Evolutionary conservation across 139 green algal genomes (phyloP), one percentile per base, ranked within the genome.

Genomic region (Bryopsis sp.): DNA sequence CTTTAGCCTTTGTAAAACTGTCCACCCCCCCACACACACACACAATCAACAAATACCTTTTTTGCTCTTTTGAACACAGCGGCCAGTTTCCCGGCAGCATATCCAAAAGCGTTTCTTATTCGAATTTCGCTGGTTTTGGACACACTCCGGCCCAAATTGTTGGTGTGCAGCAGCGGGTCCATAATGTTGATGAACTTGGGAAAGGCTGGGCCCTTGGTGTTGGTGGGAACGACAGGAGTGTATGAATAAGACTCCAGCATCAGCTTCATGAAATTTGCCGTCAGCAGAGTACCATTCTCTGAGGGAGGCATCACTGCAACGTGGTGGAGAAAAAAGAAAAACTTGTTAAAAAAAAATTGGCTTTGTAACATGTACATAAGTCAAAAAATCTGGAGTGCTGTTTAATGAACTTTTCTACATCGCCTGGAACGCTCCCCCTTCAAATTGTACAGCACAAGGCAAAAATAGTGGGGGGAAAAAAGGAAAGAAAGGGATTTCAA

Each of bases 131-230:
- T 95, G 47, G 82, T 82, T 35, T 87, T 82, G 50, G 75, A 87
- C 39, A 98, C 90, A 24, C 75, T 89, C 28, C 93, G 81, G 0
- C 93, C 93, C 48, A 98, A 84, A 78, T 98, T 98, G 81, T 98
- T 98, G 71, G 64, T 88, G 32, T 88, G 85, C 75, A 96, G 76
- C 70, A 98, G 76, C 6, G 91, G 90, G 82, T 98, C 93, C 76
- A 93, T 79, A 29, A 98, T 91, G 79, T 98, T 97, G 15, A 97
- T 62, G 68, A 43, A 76, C 43, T 69, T 69, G 34, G 37, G 34
- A 37, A 50, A 69, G 11, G 31, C 62, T 31, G 62, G 62, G 26
- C 62, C 62, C 43, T 69, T 69, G 37, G 31, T 69, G 43, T 69
- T 69, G 37, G 62, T 38, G 43, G 62, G 62, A 3, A 69, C 39